phyloP scores from a whole-genome alignment of 2,329 filamentous ascomycete genomes.

The Cadophora gregata region DNA sequence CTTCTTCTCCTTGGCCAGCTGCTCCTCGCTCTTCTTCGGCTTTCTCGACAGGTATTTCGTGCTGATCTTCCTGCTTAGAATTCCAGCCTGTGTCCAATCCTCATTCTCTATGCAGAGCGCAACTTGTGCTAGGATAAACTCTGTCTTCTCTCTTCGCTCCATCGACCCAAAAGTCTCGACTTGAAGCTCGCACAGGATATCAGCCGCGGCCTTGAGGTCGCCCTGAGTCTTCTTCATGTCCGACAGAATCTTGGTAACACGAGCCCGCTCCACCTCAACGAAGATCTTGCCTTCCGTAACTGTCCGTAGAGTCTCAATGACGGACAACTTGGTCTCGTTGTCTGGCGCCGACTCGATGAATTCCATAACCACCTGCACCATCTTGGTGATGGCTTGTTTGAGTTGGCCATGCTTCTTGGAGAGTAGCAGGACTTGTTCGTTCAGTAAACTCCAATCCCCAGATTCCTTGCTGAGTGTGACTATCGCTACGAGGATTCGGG shows the following conservation, averaged over 20 bases:
- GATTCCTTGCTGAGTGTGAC: slow-evolving; percentile 94
- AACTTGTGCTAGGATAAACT: slow-evolving; percentile 97
- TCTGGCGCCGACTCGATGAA: slow-evolving; percentile 88
- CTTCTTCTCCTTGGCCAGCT: slow-evolving; percentile 90
- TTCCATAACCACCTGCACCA: slow-evolving; percentile 95
- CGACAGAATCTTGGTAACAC: slow-evolving; percentile 92
- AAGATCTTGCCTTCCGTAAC: slow-evolving; percentile 99
- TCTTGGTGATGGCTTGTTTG: slow-evolving; percentile 98
- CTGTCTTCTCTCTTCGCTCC: slow-evolving; percentile 96
- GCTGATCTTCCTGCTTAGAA: slow-evolving; percentile 96
- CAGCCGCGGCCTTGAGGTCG: slow-evolving; percentile 86
- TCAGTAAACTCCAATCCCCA: slow-evolving; percentile 91
- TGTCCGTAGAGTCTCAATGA: slow-evolving; percentile 93
- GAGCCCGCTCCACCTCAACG: slow-evolving; percentile 96
- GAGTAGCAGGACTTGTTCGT: slow-evolving; percentile 92
- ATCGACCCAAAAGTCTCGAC: slow-evolving; percentile 99
- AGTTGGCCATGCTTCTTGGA: slow-evolving; percentile 99
- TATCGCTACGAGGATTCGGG: slow-evolving; percentile 83
- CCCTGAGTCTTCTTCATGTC: slow-evolving; percentile 98
- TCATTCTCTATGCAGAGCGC: slow-evolving; percentile 91
- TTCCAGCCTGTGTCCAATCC: slow-evolving; percentile 95
- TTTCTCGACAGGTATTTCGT: slow-evolving; percentile 89
- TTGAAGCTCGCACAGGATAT: slow-evolving; percentile 95
- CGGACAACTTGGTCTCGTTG: slow-evolving; percentile 84
- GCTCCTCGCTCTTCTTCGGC: slow-evolving; percentile 87